Evolutionary conservation across 192 early-diverging fungal genomes (phyloP).

Genomic region (Coemansia brasiliensis): DNA sequence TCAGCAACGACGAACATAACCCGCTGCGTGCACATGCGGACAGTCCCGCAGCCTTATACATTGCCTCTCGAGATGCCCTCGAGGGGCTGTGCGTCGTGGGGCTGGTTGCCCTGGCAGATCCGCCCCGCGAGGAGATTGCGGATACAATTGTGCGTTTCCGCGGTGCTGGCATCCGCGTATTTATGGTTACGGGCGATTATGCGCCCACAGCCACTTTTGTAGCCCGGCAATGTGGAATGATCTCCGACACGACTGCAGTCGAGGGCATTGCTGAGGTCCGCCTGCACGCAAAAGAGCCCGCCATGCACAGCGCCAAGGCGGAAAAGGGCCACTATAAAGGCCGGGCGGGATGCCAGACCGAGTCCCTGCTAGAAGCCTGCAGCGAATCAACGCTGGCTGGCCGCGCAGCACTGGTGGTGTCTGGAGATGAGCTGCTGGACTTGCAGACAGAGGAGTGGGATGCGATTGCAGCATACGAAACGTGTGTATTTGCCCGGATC

Average conservation of each 20-base stretch:
- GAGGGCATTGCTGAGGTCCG: constrained; percentile 45
- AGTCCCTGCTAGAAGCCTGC: neutral
- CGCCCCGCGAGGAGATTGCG: constrained; percentile 74
- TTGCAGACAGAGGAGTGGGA: constrained; percentile 73
- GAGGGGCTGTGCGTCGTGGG: constrained; percentile 67
- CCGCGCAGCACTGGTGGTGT: constrained; percentile 57
- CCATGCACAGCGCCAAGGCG: neutral
- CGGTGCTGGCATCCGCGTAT: constrained; percentile 69
- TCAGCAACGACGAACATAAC: constrained; percentile 7
- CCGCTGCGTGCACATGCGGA: constrained; percentile 53
- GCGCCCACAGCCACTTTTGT: constrained; percentile 76
- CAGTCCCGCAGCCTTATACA: constrained; percentile 27
- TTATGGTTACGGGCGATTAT: constrained; percentile 88
- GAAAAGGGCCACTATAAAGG: neutral
- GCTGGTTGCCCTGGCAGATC: constrained; percentile 78
- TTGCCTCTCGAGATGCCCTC: constrained; percentile 24
- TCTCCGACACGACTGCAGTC: constrained; percentile 36
- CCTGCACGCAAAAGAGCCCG: constrained; percentile 2
- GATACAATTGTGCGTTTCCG: constrained; percentile 61
- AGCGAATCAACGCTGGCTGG: constrained; percentile 12
- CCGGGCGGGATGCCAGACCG: too few relatives aligned
- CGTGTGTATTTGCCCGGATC: constrained; percentile 86
- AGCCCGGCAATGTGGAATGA: constrained; percentile 74
- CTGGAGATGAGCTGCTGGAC: constrained; percentile 63
- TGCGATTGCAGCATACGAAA: constrained; percentile 62